Evolutionary conservation across 768 basidiomycete species (phyloP).

Genomic region (Porpolomopsis calyptriformis): DNA sequence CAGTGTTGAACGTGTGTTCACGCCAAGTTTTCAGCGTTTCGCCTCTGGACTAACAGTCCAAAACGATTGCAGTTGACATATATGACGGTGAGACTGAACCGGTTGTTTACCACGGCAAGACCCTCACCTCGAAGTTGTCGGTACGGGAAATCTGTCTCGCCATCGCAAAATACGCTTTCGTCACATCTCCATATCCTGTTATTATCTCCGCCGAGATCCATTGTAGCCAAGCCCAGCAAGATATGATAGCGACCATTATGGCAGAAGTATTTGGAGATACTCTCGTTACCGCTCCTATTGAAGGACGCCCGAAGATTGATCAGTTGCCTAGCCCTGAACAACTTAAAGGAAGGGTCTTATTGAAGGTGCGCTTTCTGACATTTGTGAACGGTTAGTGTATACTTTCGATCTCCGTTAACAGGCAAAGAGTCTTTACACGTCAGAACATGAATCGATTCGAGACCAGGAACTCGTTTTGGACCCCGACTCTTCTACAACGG

Average conservation of each 20-base stretch:
- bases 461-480: slow-evolving; percentile 13
- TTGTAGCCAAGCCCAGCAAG: slow-evolving; percentile 54
- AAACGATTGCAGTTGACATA: slow-evolving; percentile 60
- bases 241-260: slow-evolving; percentile 39
- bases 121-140: slow-evolving; percentile 78
- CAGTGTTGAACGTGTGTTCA: slow-evolving; percentile 72
- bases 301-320: slow-evolving; percentile 37
- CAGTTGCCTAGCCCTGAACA: slow-evolving; percentile 81
- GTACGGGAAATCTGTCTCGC: slow-evolving; percentile 77
- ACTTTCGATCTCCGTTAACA: slow-evolving; percentile 14
- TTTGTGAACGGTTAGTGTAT: neutral
- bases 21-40: slow-evolving; percentile 38
- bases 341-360: slow-evolving; percentile 64
- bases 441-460: slow-evolving; percentile 2
- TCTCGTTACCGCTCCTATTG: slow-evolving; percentile 23
- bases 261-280: slow-evolving; percentile 35
- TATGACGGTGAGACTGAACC: slow-evolving; percentile 84
- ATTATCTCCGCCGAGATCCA: slow-evolving; percentile 98
- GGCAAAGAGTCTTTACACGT: slow-evolving; percentile 67
- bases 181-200: slow-evolving; percentile 87
- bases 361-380: slow-evolving; percentile 52
- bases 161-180: slow-evolving; percentile 87
- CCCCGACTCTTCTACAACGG: slow-evolving; percentile 18
- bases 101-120: slow-evolving; percentile 87
- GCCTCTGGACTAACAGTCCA: slow-evolving; percentile 34